Evolutionary conservation across 768 basidiomycete genomes (phyloP).

Genomic region (Mycena galopus): DNA sequence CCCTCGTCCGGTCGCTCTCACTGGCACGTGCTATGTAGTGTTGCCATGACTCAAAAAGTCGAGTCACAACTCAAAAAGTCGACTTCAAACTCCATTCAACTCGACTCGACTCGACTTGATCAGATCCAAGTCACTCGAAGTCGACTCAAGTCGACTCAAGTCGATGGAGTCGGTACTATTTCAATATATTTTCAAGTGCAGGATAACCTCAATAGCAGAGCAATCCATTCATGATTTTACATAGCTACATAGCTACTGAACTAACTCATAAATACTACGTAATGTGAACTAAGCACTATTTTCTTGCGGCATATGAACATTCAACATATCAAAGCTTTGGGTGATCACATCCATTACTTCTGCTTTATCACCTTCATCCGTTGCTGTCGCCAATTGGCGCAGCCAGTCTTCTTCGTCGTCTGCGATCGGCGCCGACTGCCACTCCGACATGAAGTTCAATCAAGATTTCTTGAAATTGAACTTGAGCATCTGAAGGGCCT

Average conservation of each 20-base stretch:
- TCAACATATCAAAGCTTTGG: conserved; percentile 16
- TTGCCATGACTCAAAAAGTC: too few species aligned
- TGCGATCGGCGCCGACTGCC: conserved; percentile 18
- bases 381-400: conserved; percentile 15
- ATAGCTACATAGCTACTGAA: too few species aligned
- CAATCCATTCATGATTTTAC: too few species aligned
- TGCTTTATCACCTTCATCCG: conserved; percentile 11
- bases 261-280: too few species aligned
- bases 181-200: too few species aligned
- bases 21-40: too few species aligned
- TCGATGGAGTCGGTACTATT: too few species aligned
- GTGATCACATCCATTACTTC: conserved; percentile 16
- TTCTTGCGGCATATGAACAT: conserved; percentile 9
- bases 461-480: too few species aligned
- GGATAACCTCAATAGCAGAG: too few species aligned
- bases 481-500: too few species aligned
- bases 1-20: too few species aligned
- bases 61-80: too few species aligned
- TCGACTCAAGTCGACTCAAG: background rate
- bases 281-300: conserved; percentile 9
- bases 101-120: background rate
- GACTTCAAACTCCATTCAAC: background rate
- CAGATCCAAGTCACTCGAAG: background rate
- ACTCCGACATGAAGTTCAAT: conserved; percentile 22
- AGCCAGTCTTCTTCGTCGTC: conserved; percentile 22